A percentile compares a stretch with the other conserved stretches of the same genome.
Conservation (phyloP, 2,329 filamentous ascomycete species). For the Dactylellina haptotyla region DNA sequence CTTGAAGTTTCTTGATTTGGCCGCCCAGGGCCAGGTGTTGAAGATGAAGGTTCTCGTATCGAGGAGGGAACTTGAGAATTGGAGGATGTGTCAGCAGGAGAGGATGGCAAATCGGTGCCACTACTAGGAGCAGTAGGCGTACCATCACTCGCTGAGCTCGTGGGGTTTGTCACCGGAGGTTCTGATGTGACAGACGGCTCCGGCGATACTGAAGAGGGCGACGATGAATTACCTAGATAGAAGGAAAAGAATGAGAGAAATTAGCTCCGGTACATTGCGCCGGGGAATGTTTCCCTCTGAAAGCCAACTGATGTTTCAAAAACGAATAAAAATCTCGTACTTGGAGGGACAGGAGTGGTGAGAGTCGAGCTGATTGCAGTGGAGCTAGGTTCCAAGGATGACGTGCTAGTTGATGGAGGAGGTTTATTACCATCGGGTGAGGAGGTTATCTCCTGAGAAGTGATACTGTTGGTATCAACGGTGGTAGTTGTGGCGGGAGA, state of each 20-base stretch:
- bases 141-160: slow-evolving; percentile 17
- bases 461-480: neutral
- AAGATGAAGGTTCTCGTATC: neutral
- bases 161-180: neutral
- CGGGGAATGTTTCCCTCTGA: too few relatives aligned
- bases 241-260: too few relatives aligned
- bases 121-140: slow-evolving; percentile 27
- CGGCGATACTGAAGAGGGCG: too few relatives aligned
- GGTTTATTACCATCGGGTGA: slow-evolving; percentile 31
- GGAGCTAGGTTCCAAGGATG: neutral
- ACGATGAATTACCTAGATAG: too few relatives aligned
- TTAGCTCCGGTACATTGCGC: too few relatives aligned
- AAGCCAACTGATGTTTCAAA: too few relatives aligned
- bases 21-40: neutral
- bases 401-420: neutral
- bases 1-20: slow-evolving; percentile 15
- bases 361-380: slow-evolving; percentile 2
- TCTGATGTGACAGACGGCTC: neutral
- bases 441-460: slow-evolving; percentile 28
- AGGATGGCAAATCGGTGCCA: slow-evolving; percentile 15
- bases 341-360: neutral
- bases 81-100: slow-evolving; percentile 15
- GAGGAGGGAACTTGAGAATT: slow-evolving; percentile 17
- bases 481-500: slow-evolving; percentile 7
- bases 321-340: neutral